Base-by-base conservation (phyloP, 345 rosid species). In the Aurinia saxatilis region DNA sequence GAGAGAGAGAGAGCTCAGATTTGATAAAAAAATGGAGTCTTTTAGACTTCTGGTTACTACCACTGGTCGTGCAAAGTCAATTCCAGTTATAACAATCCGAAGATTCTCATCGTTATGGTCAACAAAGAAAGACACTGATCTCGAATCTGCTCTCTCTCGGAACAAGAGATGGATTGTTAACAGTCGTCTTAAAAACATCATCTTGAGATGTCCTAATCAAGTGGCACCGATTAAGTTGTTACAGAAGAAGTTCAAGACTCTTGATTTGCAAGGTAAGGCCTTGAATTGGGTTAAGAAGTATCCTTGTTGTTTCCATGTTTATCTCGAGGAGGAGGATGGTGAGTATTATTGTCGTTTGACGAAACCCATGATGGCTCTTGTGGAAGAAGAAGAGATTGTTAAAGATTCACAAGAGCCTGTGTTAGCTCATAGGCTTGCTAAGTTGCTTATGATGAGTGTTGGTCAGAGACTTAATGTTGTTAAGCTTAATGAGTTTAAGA, bases 251-350 rank as follows among this genome's bases (percentile, higher is more conserved):
- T 92, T 92, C 65, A 92, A 85, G 72, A 83, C 81, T 31, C 95
- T 92, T 61, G 98, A 92, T 79, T 91, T 92, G 44, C 95, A 87
- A 70, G 98, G 98, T 14, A 92, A 86, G 37, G 96, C 96, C 4
- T 66, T 89, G 57, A 89, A 92, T 66, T 92, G 98, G 98, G 79
- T 89, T 29, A 85, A 83, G 67, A 89, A 92, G 59, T 92, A 92
- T 38, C 98, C 98, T 3, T 83, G 91, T 66, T 92, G 93, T 70
- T 92, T 83, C 63, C 80, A 84, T n/a, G 82, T 87, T 7, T 85
- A 77, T 59, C 78, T 83, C 5, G 70, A 76, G 63, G 69, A 74
- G 10, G 81, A 76, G 63, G 69, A 74, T 12, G 81, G 87, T 55
- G 95, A 89, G 78, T 74, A 82, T 72, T 77, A 75, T 71, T 85